These are phyloP conservation scores for Rheum nobile DNA, from an alignment of 148 eudicot species.

Conservation along the genomic window DNA sequence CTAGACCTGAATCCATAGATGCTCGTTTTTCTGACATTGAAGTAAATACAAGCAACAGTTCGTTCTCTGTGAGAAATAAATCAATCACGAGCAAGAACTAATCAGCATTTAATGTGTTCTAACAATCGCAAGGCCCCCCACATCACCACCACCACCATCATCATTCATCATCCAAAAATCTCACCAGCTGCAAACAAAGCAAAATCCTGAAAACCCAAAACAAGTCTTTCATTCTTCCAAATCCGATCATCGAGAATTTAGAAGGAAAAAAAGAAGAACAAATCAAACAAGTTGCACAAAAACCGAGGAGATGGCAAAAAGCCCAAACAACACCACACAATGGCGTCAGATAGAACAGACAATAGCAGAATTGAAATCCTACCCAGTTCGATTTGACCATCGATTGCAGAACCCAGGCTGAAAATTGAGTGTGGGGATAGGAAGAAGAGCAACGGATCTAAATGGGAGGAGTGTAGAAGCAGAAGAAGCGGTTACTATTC, in stretches of 20 bases:
- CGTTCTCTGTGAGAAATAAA: neutral
- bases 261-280: too few relatives aligned
- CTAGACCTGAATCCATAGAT: constrained; percentile 2
- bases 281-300: neutral
- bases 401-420: neutral
- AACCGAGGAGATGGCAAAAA: neutral
- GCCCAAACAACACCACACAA: neutral
- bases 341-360: neutral
- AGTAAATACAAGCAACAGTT: constrained; percentile 5
- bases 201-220: neutral
- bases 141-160: neutral
- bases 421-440: too few relatives aligned
- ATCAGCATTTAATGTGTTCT: neutral
- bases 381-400: constrained; percentile 1
- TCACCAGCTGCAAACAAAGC: neutral
- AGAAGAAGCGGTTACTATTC: neutral
- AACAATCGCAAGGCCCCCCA: neutral
- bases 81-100: neutral
- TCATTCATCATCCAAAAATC: neutral
- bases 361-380: neutral
- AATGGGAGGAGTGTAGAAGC: neutral
- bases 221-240: neutral
- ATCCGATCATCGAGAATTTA: neutral
- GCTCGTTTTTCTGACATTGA: neutral
- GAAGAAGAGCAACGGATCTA: neutral